Evolutionary conservation across 2,329 filamentous ascomycete species (phyloP).

Genomic region (Penicillium sp.): DNA sequence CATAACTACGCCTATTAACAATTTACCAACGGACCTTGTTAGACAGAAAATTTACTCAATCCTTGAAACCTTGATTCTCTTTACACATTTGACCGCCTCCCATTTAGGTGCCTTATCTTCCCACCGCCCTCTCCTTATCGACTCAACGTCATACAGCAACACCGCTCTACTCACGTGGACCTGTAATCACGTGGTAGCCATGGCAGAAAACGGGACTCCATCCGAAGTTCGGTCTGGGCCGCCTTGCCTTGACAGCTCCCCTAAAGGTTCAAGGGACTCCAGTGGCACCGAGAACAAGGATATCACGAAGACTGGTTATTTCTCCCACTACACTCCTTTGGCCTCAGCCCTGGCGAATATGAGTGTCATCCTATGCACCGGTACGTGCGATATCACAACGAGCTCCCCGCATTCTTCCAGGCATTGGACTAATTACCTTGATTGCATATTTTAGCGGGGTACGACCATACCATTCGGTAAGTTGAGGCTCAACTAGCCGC

Average conservation of each 20-base stretch:
- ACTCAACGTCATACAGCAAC: not conserved
- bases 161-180: not conserved
- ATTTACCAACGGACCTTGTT: not conserved
- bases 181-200: not conserved
- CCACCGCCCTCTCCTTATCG: not conserved
- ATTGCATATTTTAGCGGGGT: slow-evolving; percentile 54
- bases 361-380: slow-evolving; percentile 67
- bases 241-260: not conserved
- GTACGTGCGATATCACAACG: slow-evolving; percentile 39
- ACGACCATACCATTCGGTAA: slow-evolving; percentile 73
- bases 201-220: slow-evolving; percentile 5
- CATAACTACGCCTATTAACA: accelerated
- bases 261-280: not conserved
- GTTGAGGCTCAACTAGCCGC: slow-evolving; percentile 15
- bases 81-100: not conserved
- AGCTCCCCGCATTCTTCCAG: slow-evolving; percentile 18
- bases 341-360: slow-evolving; percentile 38
- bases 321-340: slow-evolving; percentile 11
- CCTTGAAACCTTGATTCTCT: not conserved
- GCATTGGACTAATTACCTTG: slow-evolving; percentile 12
- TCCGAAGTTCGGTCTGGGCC: not conserved
- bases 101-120: not conserved
- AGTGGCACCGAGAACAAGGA: not conserved
- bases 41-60: not conserved
- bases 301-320: slow-evolving; percentile 24